phyloP scores from a whole-genome alignment of 2,329 filamentous ascomycete genomes.

The Pseudogymnoascus sp. region DNA sequence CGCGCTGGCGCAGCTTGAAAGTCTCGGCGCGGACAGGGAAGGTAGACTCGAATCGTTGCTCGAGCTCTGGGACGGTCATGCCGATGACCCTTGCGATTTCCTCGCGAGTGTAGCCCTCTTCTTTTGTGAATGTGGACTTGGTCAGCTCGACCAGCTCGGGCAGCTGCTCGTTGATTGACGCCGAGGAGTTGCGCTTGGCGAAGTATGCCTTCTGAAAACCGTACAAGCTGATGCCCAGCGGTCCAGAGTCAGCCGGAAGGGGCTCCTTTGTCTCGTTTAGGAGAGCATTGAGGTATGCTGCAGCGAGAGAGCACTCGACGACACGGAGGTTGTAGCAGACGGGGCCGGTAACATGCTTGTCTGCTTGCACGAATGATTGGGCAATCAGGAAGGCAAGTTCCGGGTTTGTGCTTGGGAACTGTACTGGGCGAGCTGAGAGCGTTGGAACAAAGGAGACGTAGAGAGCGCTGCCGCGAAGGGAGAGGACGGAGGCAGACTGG shows the following conservation, averaged over 20 bases:
- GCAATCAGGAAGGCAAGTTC: slow-evolving; percentile 89
- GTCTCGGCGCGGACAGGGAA: slow-evolving; percentile 82
- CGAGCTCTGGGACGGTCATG: slow-evolving; percentile 61
- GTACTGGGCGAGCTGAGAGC: slow-evolving; percentile 67
- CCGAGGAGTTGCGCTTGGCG: slow-evolving; percentile 22
- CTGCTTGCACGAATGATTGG: slow-evolving; percentile 85
- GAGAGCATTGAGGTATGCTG: slow-evolving; percentile 54
- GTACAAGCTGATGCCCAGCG: slow-evolving; percentile 72
- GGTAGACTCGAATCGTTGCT: slow-evolving; percentile 71
- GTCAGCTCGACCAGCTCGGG: slow-evolving; percentile 61
- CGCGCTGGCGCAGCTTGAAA: slow-evolving; percentile 82
- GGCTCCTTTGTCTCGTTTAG: slow-evolving; percentile 47
- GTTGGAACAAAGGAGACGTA: slow-evolving; percentile 83
- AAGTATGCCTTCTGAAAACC: slow-evolving; percentile 85
- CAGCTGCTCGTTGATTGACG: slow-evolving; percentile 55
- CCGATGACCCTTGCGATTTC: slow-evolving; percentile 69
- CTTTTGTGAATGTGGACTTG: slow-evolving; percentile 61
- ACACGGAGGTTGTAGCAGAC: slow-evolving; percentile 96
- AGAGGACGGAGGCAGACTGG: slow-evolving; percentile 92
- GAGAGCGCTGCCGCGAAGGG: slow-evolving; percentile 73
- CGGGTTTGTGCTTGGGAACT: slow-evolving; percentile 71
- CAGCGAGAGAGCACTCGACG: slow-evolving; percentile 87
- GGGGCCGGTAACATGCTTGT: slow-evolving; percentile 90
- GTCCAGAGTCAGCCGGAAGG: slow-evolving; percentile 70
- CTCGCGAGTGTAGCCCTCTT: slow-evolving; percentile 79